phyloP scores from a whole-genome alignment of 352 stramenopile species.

The Elongisporangium anandrum region DNA sequence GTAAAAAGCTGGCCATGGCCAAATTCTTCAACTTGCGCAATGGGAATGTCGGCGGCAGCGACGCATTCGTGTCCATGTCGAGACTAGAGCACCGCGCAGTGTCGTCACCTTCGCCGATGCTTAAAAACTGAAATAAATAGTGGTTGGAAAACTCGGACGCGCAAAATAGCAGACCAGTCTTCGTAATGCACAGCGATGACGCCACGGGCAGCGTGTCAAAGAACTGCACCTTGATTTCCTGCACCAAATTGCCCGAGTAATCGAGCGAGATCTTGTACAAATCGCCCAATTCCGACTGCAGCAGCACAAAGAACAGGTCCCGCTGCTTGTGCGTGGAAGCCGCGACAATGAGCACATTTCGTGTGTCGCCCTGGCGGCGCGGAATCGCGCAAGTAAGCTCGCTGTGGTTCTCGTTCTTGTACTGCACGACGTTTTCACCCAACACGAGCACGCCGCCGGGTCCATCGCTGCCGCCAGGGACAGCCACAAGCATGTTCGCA shows the following conservation, averaged over 20 bases:
- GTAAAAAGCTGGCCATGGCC: slow-evolving; percentile 69
- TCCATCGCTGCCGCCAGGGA: slow-evolving; percentile 78
- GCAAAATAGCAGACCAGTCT: slow-evolving; percentile 96
- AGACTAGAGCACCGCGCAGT: slow-evolving; percentile 70
- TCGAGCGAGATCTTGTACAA: slow-evolving; percentile 97
- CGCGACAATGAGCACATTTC: slow-evolving; percentile 91
- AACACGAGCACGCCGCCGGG: slow-evolving; percentile 95
- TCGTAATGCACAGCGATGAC: slow-evolving; percentile 96
- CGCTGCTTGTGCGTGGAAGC: slow-evolving; percentile 92
- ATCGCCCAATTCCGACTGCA: slow-evolving; percentile 98
- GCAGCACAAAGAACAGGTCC: slow-evolving; percentile 96
- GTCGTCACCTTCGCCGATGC: slow-evolving; percentile 91
- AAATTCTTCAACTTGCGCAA: slow-evolving; percentile 89
- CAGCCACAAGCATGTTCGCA: slow-evolving; percentile 93
- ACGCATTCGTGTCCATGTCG: slow-evolving; percentile 49
- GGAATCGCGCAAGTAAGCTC: slow-evolving; percentile 74
- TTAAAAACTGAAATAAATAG: slow-evolving; percentile 97
- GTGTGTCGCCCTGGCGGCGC: slow-evolving; percentile 65
- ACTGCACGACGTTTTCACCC: slow-evolving; percentile 95
- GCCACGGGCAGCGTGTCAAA: slow-evolving; percentile 97
- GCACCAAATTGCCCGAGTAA: slow-evolving; percentile 75
- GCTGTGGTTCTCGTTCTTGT: slow-evolving; percentile 94
- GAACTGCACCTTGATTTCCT: slow-evolving; percentile 89
- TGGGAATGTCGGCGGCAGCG: slow-evolving; percentile 55
- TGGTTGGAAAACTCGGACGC: slow-evolving; percentile 98